phyloP scores from a whole-genome alignment of 106 monocot species.

The Posidonia australis region DNA sequence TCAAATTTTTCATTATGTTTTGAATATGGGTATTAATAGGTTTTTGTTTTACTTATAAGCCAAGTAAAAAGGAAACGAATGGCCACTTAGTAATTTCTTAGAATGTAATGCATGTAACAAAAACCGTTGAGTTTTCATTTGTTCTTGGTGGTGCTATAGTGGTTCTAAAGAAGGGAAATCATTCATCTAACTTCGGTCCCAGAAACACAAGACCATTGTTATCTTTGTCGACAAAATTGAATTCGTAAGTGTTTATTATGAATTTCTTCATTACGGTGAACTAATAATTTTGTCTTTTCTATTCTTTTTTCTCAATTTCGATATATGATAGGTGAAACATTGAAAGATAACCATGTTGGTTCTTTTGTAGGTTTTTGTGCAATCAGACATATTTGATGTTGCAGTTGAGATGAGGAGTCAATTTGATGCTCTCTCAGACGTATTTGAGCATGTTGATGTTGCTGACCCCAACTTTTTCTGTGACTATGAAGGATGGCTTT shows the following conservation, averaged over 20 bases:
- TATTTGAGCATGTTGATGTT: conserved; percentile 50
- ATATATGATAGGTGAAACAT: background rate
- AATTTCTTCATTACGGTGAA: background rate
- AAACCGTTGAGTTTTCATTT: too few relatives aligned
- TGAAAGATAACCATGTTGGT: background rate
- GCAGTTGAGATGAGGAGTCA: conserved; percentile 73
- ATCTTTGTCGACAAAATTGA: background rate
- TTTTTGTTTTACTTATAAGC: too few relatives aligned
- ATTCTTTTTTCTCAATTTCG: background rate
- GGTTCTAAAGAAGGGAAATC: too few relatives aligned
- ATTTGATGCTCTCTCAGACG: conserved; percentile 47
- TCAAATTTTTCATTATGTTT: too few relatives aligned
- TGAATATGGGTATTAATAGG: too few relatives aligned
- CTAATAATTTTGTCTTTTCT: background rate
- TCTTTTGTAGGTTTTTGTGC: conserved; percentile 49
- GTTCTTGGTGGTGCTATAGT: too few relatives aligned
- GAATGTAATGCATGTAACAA: too few relatives aligned
- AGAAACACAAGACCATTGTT: too few relatives aligned
- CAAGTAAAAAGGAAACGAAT: too few relatives aligned
- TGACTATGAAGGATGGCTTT: conserved; percentile 66
- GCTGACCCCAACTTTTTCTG: conserved; percentile 35
- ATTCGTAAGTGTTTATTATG: background rate
- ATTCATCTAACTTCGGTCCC: too few relatives aligned
- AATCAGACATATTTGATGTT: conserved; percentile 77
- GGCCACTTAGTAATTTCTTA: too few relatives aligned